Percentiles rank a stretch among this genome's conserved stretches.
Evolutionary conservation across 2,329 filamentous ascomycete species (phyloP).

Genomic region (Pseudogymnoascus sp.): DNA sequence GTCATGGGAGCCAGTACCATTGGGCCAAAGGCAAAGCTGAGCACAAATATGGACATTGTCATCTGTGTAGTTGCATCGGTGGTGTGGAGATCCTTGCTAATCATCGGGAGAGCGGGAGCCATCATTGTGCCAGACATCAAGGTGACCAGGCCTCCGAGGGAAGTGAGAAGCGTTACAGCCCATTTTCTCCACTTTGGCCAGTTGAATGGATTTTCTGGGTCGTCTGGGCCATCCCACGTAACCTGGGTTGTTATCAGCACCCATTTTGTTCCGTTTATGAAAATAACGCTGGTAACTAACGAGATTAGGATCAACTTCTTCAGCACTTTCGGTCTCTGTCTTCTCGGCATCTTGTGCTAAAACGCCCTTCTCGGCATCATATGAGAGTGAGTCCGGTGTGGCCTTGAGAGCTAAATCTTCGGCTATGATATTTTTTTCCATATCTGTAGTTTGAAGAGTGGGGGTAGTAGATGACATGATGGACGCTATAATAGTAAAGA

Average conservation of each 20-base stretch:
- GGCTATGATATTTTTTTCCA: not conserved
- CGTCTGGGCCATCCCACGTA: constrained; percentile 20
- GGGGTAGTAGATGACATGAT: not conserved
- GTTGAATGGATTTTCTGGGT: constrained; percentile 24
- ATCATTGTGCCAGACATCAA: constrained; percentile 47
- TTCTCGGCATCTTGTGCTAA: not conserved
- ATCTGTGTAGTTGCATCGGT: constrained; percentile 36
- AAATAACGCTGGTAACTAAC: not conserved
- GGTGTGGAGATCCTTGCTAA: constrained; percentile 47
- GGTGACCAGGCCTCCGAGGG: constrained; percentile 41
- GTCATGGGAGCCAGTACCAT: constrained; percentile 53
- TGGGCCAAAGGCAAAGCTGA: constrained; percentile 39
- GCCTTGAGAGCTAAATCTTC: not conserved
- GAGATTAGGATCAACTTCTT: not conserved
- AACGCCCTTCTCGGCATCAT: not conserved
- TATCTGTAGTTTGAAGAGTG: not conserved
- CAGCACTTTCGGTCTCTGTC: not conserved
- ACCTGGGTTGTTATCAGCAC: not conserved
- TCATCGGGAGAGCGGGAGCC: constrained; percentile 41
- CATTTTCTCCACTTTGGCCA: constrained; percentile 32
- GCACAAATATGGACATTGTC: constrained; percentile 38
- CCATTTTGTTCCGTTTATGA: not conserved
- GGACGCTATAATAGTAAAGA: not conserved
- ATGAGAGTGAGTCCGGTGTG: not conserved
- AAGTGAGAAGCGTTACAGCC: constrained; percentile 40